Evolutionary conservation across 345 rosid genomes (phyloP).

Genomic region (Psidium guajava): DNA sequence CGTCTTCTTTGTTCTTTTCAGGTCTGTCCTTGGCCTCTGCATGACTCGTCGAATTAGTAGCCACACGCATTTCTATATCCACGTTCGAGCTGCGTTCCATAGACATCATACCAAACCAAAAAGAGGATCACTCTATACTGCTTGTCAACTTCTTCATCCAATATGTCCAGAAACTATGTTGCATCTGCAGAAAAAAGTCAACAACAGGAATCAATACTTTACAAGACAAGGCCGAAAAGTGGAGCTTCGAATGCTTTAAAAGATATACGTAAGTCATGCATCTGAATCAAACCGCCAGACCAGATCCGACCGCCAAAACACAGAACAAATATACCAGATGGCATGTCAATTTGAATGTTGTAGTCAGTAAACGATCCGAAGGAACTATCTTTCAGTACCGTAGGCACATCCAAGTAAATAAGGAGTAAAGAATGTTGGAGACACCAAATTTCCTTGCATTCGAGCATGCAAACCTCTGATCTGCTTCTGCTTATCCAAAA

Average conservation of each 20-base stretch:
- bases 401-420: neutral
- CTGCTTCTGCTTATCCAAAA: neutral
- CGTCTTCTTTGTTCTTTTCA: slow-evolving; percentile 29
- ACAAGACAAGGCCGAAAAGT: neutral
- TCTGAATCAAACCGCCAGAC: neutral
- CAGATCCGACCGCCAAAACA: neutral
- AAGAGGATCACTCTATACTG: neutral
- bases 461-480: neutral
- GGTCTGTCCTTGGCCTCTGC: slow-evolving; percentile 8
- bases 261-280: neutral
- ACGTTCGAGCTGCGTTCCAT: neutral
- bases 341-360: neutral
- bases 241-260: neutral
- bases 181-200: neutral
- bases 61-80: neutral
- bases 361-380: neutral
- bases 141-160: neutral
- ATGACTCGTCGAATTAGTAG: neutral
- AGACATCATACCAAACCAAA: neutral
- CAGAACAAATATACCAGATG: neutral
- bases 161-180: neutral
- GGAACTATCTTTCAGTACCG: neutral
- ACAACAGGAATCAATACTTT: neutral
- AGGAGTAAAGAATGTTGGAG: neutral
- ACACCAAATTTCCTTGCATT: neutral